Conservation (phyloP, 441 rosid species). For the Aquilaria agallochum region DNA sequence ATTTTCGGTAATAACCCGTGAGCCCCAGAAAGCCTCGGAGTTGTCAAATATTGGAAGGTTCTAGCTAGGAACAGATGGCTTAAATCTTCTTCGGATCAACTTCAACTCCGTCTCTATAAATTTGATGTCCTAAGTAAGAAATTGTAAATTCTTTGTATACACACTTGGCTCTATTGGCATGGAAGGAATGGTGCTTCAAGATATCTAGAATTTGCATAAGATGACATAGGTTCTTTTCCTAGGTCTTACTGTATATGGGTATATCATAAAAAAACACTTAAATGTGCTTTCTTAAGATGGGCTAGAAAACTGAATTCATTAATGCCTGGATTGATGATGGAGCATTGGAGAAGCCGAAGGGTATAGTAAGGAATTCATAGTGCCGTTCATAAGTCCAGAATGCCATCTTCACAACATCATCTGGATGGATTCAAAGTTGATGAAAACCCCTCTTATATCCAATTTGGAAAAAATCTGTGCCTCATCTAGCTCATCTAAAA, state of each 20-base stretch:
- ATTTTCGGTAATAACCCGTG: neutral
- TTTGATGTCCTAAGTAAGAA: neutral
- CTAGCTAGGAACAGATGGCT: neutral
- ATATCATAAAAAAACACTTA: neutral
- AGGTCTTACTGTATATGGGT: neutral
- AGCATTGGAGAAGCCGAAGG: neutral
- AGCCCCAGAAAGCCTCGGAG: neutral
- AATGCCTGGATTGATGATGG: neutral
- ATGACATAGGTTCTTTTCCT: neutral
- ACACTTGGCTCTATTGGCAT: neutral
- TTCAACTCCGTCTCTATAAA: neutral
- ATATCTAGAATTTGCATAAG: neutral
- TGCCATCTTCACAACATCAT: too few relatives aligned
- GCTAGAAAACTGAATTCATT: neutral
- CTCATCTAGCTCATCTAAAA: neutral
- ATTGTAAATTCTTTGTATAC: too few relatives aligned
- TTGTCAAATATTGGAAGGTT: neutral
- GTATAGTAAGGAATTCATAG: neutral
- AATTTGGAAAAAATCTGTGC: neutral
- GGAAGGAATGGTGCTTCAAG: neutral
- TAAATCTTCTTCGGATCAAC: neutral
- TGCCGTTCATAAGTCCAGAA: too few relatives aligned
- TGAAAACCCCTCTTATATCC: neutral
- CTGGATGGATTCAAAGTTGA: neutral
- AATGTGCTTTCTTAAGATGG: neutral